Base-by-base conservation (phyloP, 2,329 filamentous ascomycete genomes). In the Aspergillus quadricinctus region DNA sequence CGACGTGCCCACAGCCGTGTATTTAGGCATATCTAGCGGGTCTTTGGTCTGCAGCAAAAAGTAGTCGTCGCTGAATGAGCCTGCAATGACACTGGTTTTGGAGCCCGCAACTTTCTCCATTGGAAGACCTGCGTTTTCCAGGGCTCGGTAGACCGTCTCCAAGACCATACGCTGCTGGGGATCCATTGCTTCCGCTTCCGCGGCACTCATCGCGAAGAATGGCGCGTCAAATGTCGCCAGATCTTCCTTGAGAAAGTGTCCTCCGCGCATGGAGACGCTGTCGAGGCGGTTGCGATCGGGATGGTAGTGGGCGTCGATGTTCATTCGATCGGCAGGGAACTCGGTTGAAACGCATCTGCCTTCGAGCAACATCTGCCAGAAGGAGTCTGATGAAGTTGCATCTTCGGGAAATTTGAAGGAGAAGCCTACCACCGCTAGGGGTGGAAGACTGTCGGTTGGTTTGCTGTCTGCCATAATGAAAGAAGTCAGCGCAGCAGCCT, bases 11-110 rank as follows among this genome's bases (percentile, higher is more conserved):
- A 66, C 71, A 1, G 63, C 59, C 3, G 35, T n/a, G 5, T 51
- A 69, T 35, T 59, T 63, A 5, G 59, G 59, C 19, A 59, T 37
- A 14, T 54, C 48, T 25, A 61, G 49, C 4, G 57, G 48, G 8
- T 72, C 69, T 19, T 60, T 60, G 4, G 51, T 45, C 14, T 65
- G 57, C 3, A 69, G 31, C 7, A 58, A 50, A 4, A 56, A 46
- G 52, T 74, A 75, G 50, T 77, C 73, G 6, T 58, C 49, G 35
- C 58, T 58, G 53, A 70, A 69, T 0, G 62, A 52, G 8, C 70
- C 72, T 5, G 69, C 63, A 55, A 69, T 73, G 1, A 75, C 72
- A 14, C 64, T 63, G 1, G 71, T 75, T 21, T 64, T 59, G 4
- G 69, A 69, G 3, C 72, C 68, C 2, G 52, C 53, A 8, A 75